These are phyloP conservation scores for Cadophora gregata DNA, from an alignment of 2,329 filamentous ascomycete genomes.

Conservation along the genomic window DNA sequence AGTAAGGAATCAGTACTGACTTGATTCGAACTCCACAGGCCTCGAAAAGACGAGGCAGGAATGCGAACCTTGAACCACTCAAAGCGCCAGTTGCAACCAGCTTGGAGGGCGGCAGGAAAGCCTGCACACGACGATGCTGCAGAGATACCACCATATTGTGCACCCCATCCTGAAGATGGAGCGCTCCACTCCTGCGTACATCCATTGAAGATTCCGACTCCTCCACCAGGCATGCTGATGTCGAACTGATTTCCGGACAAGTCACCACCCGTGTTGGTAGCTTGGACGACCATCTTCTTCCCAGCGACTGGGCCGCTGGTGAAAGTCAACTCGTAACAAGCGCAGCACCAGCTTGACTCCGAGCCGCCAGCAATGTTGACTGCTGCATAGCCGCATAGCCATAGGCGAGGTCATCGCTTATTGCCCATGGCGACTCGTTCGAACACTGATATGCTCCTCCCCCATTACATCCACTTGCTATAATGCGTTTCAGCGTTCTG, in stretches of 20 bases:
- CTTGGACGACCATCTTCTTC: slow-evolving; percentile 70
- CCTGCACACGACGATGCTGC: slow-evolving; percentile 50
- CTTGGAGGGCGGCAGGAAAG: slow-evolving; percentile 51
- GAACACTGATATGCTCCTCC: slow-evolving; percentile 59
- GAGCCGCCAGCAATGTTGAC: slow-evolving; percentile 59
- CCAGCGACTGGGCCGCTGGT: slow-evolving; percentile 57
- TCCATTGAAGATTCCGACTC: slow-evolving; percentile 61
- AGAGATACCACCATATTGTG: slow-evolving; percentile 55
- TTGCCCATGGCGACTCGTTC: slow-evolving; percentile 65
- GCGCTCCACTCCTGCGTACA: slow-evolving; percentile 56
- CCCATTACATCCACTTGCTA: slow-evolving; percentile 52
- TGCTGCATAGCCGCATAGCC: slow-evolving; percentile 72
- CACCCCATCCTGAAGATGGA: slow-evolving; percentile 51
- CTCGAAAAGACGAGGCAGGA: neutral
- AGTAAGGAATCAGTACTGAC: neutral
- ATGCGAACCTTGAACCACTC: slow-evolving; percentile 52
- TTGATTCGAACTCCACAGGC: neutral
- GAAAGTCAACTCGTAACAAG: slow-evolving; percentile 61
- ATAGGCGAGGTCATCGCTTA: slow-evolving; percentile 59
- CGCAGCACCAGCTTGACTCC: slow-evolving; percentile 70
- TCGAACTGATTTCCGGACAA: slow-evolving; percentile 64
- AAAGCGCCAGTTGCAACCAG: slow-evolving; percentile 59
- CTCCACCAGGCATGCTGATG: slow-evolving; percentile 60
- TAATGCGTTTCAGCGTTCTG: slow-evolving; percentile 55
- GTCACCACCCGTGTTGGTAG: slow-evolving; percentile 67